phyloP scores from a whole-genome alignment of 352 stramenopile species.

The Nothophytophthora sp. region DNA sequence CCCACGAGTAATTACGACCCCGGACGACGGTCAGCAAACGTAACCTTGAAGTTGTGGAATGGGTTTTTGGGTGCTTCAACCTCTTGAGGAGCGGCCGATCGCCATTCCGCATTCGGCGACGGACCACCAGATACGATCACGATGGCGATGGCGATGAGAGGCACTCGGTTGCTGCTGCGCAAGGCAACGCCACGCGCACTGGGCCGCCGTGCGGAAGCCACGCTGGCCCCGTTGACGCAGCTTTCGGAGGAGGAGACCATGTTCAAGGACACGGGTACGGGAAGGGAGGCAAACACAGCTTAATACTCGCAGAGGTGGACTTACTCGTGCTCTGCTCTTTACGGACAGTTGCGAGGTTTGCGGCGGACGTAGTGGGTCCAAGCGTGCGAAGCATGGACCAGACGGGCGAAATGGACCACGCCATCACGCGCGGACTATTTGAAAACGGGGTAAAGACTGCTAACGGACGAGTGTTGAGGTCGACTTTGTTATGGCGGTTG shows the following conservation, averaged over 20 bases:
- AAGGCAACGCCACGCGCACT: neutral
- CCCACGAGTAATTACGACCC: neutral
- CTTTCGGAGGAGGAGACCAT: conserved; percentile 71
- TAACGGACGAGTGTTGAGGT: no score
- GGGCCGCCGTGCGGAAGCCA: conserved; percentile 21
- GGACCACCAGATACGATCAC: no score
- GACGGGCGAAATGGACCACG: conserved; percentile 88
- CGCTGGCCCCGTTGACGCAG: conserved; percentile 44
- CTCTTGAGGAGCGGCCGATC: no score
- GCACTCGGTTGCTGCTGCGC: no score
- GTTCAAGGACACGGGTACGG: conserved; percentile 62
- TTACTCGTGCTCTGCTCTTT: no score
- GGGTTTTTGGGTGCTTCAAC: no score
- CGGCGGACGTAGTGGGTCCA: conserved; percentile 82
- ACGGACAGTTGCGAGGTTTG: conserved; percentile 79
- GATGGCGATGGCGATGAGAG: no score
- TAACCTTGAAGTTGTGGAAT: no score
- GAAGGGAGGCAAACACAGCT: no score
- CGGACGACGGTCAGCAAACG: no score
- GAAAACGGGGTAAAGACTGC: conserved; percentile 90
- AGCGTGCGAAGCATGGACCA: conserved; percentile 94
- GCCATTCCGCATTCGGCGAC: no score
- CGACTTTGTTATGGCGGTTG: neutral
- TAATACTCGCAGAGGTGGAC: no score
- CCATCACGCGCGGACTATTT: conserved; percentile 92